A percentile compares a stretch with the other conserved stretches of the same genome.
phyloP scores from a whole-genome alignment of 2,329 filamentous ascomycete genomes.

The Tolypocladium amazonense region DNA sequence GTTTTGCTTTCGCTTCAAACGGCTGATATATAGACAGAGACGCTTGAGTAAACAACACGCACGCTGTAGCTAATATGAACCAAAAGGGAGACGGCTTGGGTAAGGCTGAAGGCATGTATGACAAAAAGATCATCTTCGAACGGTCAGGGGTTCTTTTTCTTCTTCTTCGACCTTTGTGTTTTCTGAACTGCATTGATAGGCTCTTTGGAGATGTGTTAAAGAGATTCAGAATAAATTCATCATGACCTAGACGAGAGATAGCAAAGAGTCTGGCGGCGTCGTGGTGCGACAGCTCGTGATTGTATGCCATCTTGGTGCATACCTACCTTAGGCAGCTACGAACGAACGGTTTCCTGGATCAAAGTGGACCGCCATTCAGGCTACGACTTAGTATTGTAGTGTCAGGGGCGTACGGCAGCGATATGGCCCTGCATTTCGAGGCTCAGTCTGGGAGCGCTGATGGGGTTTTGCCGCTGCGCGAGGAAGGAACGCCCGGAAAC shows the following conservation, averaged over 20 bases:
- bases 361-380: background rate
- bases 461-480: background rate
- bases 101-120: conserved; percentile 21
- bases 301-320: background rate
- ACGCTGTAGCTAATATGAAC: conserved; percentile 26
- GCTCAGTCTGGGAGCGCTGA: background rate
- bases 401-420: background rate
- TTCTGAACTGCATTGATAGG: conserved; percentile 1
- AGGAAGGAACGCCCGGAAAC: background rate
- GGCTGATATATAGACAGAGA: conserved; percentile 25
- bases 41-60: conserved; percentile 13
- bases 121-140: conserved; percentile 18
- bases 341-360: background rate
- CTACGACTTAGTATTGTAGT: background rate
- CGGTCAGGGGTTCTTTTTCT: conserved; percentile 11
- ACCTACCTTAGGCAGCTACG: background rate
- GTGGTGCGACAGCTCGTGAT: background rate
- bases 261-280: background rate
- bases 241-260: background rate
- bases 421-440: background rate
- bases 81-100: conserved; percentile 22
- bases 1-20: conserved; percentile 17
- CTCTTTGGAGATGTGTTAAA: background rate
- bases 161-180: conserved; percentile 7
- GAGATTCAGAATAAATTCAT: background rate